Evolutionary conservation across 768 basidiomycete species (phyloP), one percentile per base, ranked within the genome.

Genomic region (Panaeolus papilionaceus): DNA sequence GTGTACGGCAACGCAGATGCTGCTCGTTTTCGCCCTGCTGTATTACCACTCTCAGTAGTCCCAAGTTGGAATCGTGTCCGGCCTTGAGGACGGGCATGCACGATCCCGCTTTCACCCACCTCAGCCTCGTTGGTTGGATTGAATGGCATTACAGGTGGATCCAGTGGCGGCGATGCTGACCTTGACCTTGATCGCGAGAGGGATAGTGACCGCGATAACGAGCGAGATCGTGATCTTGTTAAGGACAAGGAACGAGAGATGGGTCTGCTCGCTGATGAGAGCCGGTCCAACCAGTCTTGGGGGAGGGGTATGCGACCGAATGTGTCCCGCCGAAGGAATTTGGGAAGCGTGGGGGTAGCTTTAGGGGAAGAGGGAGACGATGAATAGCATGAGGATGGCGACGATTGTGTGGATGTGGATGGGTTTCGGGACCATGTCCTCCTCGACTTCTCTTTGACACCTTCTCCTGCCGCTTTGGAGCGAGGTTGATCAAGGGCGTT

Each of bases 221-320:
- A 58, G 3, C 54, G 54, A 16, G 54, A 58, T 16, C 54, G 33
- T 0, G 54, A 33, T 16, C 54, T 58, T 37, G 54, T 51, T 5
- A 51, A 18, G 20, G 47, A 58, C 16, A 58, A 4, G 4, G 54
- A 58, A 4, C 54, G 54, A 16, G 54, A 58, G 8, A 58, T 58
- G 54, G 54, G 28, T 58, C n/a, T 58, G 54, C 26, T 37, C 4
- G 54, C 28, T 7, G 54, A 58, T 14, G 54, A 58, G 4, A 58
- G 6, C 14, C 54, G 33, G 28, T 58, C 54, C 1, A 58, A 14
- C 54, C 54, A 58, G 11, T 58, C 54, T 33, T 58, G 54, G 28
- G 54, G 54, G 54, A 58, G 54, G 54, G 54, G 28, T 4, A 58
- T 58, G n/a, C 54, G 54, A 4, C 54, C 54, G 33, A 58, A 58